phyloP scores from a whole-genome alignment of 345 rosid genomes.

The Melastoma malabathricum region DNA sequence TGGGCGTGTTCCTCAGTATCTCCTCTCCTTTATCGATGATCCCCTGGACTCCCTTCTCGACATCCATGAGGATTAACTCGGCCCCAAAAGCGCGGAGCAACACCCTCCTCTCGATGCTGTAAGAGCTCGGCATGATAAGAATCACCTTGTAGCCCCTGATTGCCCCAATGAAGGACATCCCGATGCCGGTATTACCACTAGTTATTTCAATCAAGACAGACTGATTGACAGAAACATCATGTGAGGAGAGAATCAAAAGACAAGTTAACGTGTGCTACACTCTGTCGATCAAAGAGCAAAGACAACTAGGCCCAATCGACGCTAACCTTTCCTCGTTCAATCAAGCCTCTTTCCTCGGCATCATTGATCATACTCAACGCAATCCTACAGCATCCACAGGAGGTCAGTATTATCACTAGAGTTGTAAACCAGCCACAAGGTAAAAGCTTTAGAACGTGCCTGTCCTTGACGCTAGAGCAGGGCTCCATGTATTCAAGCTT shows the following conservation, averaged over 20 bases:
- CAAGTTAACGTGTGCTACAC: neutral
- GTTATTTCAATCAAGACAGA: constrained; percentile 63
- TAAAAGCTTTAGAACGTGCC: constrained; percentile 19
- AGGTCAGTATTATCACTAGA: neutral
- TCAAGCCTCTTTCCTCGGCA: constrained; percentile 64
- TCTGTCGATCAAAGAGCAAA: neutral
- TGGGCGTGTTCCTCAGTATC: constrained; percentile 41
- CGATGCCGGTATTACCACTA: constrained; percentile 65
- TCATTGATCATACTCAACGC: constrained; percentile 70
- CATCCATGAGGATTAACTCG: constrained; percentile 57
- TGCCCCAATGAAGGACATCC: constrained; percentile 66
- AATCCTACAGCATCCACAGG: constrained; percentile 24
- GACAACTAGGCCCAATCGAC: no score
- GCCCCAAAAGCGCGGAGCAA: constrained; percentile 67
- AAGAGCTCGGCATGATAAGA: constrained; percentile 63
- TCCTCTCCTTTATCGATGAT: constrained; percentile 61
- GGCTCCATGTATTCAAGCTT: constrained; percentile 84
- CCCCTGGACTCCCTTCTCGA: constrained; percentile 54
- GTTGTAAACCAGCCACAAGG: neutral
- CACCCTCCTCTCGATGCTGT: constrained; percentile 72
- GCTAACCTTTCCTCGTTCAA: constrained; percentile 53
- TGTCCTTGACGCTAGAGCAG: constrained; percentile 84
- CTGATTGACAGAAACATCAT: constrained; percentile 16
- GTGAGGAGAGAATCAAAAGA: neutral
- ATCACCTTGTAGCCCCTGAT: constrained; percentile 60